Base-by-base conservation (phyloP, 2,329 filamentous ascomycete genomes). In the Parasarocladium wereldwijsianum region DNA sequence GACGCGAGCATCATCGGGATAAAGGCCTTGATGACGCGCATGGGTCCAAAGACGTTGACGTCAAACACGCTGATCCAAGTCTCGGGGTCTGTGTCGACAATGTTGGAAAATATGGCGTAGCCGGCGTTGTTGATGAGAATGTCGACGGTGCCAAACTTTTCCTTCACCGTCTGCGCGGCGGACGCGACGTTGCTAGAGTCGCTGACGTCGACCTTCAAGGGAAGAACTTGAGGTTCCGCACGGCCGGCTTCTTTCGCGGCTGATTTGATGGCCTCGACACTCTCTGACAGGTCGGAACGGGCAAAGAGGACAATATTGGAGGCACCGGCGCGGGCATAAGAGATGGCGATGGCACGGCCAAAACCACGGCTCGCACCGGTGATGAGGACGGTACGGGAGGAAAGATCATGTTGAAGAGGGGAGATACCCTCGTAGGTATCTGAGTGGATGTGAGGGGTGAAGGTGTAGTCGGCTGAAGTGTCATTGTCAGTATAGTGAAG, bases 291-390 rank as follows among this genome's bases (percentile, higher is more conserved):
- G n/a, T 49, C 40, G 3, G 60, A 65, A 14, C 71, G 62, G 1
- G 67, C 69, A 6, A 51, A 59, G 13, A 76, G 50, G 11, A 60
- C 62, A 33, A 77, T 66, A 17, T 49, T 44, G 1, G 59, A 54
- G 17, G 60, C 62, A 4, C 64, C 63, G 4, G 69, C 67, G 38
- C 51, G 51, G 13, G 68, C 70, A 39, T 62, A 76, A 8, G 64
- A 60, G n/a, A 66, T 41, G 1, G 67, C 68, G 4, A 60, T 66
- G 10, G 60, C 56, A 3, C 52, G 52, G 5, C 71, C 70, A 20
- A 72, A 59, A 3, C 68, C 67, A 22, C 59, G 62, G 3, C 61
- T 64, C 0, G 61, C 67, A 7, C 69, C 70, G 1, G 60, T 68
- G 29, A 76, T 60, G 34, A 76, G 54, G 26, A 60, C 45, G 6